Percentiles rank a stretch among this genome's conserved stretches.
Conservation (phyloP, 495 filamentous ascomycete genomes). For the Endocarpon pusillum region DNA sequence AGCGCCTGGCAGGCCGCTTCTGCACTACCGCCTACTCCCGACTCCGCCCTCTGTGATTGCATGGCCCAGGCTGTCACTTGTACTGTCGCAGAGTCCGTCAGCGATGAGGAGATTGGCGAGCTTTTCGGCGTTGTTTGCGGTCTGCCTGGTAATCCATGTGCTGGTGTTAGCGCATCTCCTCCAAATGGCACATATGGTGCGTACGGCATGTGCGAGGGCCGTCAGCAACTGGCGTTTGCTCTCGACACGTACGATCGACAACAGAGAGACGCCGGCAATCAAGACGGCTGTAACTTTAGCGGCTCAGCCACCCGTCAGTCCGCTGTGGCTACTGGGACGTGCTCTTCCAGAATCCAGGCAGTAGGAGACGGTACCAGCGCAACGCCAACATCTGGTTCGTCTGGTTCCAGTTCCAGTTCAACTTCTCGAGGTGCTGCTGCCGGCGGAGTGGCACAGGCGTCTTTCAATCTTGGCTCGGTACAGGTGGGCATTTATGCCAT, state of each 20-base stretch:
- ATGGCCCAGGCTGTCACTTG: constrained; percentile 59
- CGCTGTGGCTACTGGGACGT: constrained; percentile 32
- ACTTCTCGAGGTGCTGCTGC: constrained; percentile 19
- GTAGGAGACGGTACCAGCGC: constrained; percentile 50
- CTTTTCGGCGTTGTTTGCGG: constrained; percentile 68
- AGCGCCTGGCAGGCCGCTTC: constrained; percentile 51
- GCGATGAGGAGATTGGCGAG: constrained; percentile 33
- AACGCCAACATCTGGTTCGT: constrained; percentile 38
- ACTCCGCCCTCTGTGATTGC: constrained; percentile 60
- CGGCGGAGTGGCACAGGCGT: constrained; percentile 24
- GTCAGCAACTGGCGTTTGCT: constrained; percentile 62
- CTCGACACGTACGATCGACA: constrained; percentile 66
- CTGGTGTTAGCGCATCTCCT: constrained; percentile 52
- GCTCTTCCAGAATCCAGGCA: constrained; percentile 35
- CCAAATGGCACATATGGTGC: constrained; percentile 66
- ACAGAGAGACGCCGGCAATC: constrained; percentile 28
- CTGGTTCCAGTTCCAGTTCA: constrained; percentile 21
- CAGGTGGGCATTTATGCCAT: constrained; percentile 51
- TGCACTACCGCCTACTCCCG: constrained; percentile 63
- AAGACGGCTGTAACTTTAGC: constrained; percentile 58
- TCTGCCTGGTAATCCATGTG: constrained; percentile 35
- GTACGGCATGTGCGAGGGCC: constrained; percentile 73
- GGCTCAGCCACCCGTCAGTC: constrained; percentile 41
- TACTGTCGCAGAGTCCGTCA: constrained; percentile 34
- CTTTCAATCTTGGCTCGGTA: constrained; percentile 44